Evolutionary conservation across 1,139 yeast genomes (phyloP), one percentile per base, ranked within the genome.

Genomic region (Hemisphaericaspora xylanilytica): DNA sequence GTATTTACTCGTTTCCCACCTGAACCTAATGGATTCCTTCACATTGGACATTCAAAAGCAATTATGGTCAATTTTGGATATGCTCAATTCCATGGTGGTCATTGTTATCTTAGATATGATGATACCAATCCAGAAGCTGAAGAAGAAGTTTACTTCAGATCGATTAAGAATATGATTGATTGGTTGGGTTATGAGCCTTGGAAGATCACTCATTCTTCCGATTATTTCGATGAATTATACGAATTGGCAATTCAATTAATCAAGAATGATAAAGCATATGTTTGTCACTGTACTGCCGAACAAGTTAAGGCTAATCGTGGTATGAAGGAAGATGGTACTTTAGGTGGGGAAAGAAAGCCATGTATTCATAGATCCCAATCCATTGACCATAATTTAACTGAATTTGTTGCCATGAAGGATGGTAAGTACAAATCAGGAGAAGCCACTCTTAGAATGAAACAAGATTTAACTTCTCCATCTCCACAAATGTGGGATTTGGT

Each of bases 401-500:
- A 86, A 60, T 94, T 94, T 65, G 78, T 96, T 59, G 81, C 75
- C 44, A 94, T 94, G 99, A 80, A 83, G 56, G 88, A 86, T 55
- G 98, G 98, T 33, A 70, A 73, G 49, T 94, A 85, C 65, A 74
- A 77, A 50, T 89, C 89, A 32, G 97, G 97, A 48, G 88, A 87
- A 59, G 97, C 96, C 24, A 88, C 90, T 4, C 73, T 94, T 58
- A 82, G 99, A 68, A 92, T 94, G 98, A 92, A 92, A 63, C 97
- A 88, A 72, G 96, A 92, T 59, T 70, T 92, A 48, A 61, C 65
- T n/a, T 85, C 94, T 28, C 95, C 96, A 49, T 86, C 88, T 50
- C 98, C 98, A 15, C 98, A 92, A 68, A 94, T 94, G 98, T 94
- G 99, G 98, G 99, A 94, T 65, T 77, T 92, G 51, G 95, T 92